A percentile compares a stretch with the other conserved stretches of the same genome.
phyloP scores from a whole-genome alignment of 352 stramenopile genomes.

The Phytophthora sp. region DNA sequence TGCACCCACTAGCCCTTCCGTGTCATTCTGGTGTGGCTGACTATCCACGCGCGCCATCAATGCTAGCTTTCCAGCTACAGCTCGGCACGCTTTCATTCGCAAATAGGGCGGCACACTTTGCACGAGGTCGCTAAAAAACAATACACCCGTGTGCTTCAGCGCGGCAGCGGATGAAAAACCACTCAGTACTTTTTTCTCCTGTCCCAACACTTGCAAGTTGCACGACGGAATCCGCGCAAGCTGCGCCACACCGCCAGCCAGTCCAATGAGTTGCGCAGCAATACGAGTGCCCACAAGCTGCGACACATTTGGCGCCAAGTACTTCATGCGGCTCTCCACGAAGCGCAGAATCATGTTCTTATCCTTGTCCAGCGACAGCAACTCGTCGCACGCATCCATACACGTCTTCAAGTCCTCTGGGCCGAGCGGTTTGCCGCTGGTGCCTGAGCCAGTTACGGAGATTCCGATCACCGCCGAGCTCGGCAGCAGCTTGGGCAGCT shows the following conservation, averaged over 20 bases:
- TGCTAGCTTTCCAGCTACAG: conserved; percentile 90
- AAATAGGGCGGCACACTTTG: conserved; percentile 91
- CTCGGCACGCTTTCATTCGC: conserved; percentile 94
- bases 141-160: conserved; percentile 93
- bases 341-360: conserved; percentile 91
- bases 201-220: conserved; percentile 97
- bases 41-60: conserved; percentile 95
- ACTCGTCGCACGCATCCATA: conserved; percentile 82
- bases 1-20: conserved; percentile 68
- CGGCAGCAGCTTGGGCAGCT: conserved; percentile 91
- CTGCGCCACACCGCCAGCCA: conserved; percentile 94
- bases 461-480: conserved; percentile 95
- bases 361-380: conserved; percentile 87
- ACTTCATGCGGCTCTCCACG: conserved; percentile 93
- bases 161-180: conserved; percentile 87
- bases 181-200: conserved; percentile 93
- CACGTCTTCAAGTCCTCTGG: conserved; percentile 75
- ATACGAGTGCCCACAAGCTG: conserved; percentile 95
- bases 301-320: conserved; percentile 93
- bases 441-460: conserved; percentile 93
- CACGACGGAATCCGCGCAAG: conserved; percentile 96
- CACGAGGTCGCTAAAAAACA: conserved; percentile 95
- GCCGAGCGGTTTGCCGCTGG: conserved; percentile 83
- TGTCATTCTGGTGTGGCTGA: conserved; percentile 78
- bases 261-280: conserved; percentile 93